A percentile compares a stretch with the other conserved stretches of the same genome.
phyloP scores from a whole-genome alignment of 371 early-diverging fungal species.

The Rhizopus sp. region DNA sequence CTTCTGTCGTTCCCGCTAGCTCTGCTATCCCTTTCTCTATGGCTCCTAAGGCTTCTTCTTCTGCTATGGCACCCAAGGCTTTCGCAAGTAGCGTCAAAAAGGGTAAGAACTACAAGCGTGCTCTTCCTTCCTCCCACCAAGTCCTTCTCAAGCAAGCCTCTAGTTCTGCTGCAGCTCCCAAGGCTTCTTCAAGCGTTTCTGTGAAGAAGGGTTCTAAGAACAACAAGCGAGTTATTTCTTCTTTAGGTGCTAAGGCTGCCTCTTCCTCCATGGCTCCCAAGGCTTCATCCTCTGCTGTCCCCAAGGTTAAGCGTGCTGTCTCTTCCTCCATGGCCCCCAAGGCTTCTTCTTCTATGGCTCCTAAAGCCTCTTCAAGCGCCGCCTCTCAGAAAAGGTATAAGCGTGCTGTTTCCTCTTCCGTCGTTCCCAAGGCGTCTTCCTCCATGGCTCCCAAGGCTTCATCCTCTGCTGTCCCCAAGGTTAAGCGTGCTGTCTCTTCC shows the following conservation, averaged over 20 bases:
- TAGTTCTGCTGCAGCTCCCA: slow-evolving; percentile 1
- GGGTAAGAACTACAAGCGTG: too few species aligned
- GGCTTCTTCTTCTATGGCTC: slow-evolving; percentile 1
- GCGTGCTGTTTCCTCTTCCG: neutral
- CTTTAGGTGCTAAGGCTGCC: neutral
- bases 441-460: neutral
- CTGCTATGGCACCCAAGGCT: slow-evolving; percentile 3
- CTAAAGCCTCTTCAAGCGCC: neutral
- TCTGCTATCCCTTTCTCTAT: neutral
- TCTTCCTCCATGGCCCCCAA: neutral
- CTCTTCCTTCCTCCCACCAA: neutral
- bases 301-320: neutral
- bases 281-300: neutral
- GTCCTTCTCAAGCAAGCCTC: neutral
- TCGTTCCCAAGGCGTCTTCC: slow-evolving; percentile 1
- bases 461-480: neutral
- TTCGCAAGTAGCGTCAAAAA: neutral
- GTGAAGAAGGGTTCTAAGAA: too few species aligned
- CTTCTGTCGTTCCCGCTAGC: neutral
- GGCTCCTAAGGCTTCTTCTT: slow-evolving; percentile 1
- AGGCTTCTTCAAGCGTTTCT: neutral
- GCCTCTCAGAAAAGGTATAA: neutral
- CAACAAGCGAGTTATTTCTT: neutral
- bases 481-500: neutral
- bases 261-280: slow-evolving; percentile 5